phyloP scores from a whole-genome alignment of 2,329 filamentous ascomycete species.

The Penicillium sp. region DNA sequence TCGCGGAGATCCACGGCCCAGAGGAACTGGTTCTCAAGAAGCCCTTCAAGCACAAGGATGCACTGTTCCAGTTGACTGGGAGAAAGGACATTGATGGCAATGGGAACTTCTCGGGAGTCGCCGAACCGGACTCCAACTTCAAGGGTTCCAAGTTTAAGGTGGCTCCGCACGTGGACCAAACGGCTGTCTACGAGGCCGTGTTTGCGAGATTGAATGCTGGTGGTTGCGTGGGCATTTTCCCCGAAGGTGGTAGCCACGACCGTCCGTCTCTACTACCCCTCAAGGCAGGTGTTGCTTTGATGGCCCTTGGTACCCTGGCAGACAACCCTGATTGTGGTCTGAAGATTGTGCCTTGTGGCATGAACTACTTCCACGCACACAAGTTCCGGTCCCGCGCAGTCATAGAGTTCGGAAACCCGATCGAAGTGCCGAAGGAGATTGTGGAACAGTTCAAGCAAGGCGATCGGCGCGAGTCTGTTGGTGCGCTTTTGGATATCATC shows the following conservation, averaged over 20 bases:
- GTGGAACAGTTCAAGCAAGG: conserved; percentile 82
- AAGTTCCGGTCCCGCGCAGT: conserved; percentile 97
- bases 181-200: conserved; percentile 87
- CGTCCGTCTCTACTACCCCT: conserved; percentile 85
- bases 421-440: conserved; percentile 78
- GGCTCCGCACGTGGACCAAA: conserved; percentile 91
- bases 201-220: conserved; percentile 78
- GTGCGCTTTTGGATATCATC: conserved; percentile 78
- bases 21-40: conserved; percentile 86
- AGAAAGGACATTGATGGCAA: conserved; percentile 68
- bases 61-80: conserved; percentile 78
- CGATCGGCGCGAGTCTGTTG: conserved; percentile 82
- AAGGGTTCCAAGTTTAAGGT: conserved; percentile 80
- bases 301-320: conserved; percentile 88
- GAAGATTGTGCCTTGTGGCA: conserved; percentile 93
- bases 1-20: conserved; percentile 73
- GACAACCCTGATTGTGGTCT: conserved; percentile 82
- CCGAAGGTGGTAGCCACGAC: conserved; percentile 94
- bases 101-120: conserved; percentile 59
- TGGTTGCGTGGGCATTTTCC: conserved; percentile 94
- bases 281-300: conserved; percentile 96
- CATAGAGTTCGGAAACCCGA: conserved; percentile 87
- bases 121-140: conserved; percentile 59
- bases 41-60: conserved; percentile 73
- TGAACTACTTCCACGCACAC: conserved; percentile 99